A percentile compares a stretch with the other conserved stretches of the same genome.
Evolutionary conservation across 169 alveolate genomes (phyloP).

Genomic region (Neospora caninum): DNA sequence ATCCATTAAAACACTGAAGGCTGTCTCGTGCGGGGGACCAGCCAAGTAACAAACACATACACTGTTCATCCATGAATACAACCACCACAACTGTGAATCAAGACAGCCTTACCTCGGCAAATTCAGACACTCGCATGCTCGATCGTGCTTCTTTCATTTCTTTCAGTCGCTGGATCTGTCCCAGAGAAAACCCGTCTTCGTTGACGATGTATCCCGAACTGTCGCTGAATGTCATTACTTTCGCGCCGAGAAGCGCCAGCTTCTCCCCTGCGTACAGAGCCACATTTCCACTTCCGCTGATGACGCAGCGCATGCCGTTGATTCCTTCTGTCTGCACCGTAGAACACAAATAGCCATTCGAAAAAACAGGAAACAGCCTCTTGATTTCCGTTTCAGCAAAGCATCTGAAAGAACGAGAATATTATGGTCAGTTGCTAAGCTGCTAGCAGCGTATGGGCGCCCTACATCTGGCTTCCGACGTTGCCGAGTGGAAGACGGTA

Average conservation of each 20-base stretch:
- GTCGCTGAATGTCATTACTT: conserved; percentile 82
- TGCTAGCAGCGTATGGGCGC: no score
- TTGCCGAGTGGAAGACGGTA: no score
- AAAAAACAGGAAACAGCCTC: neutral
- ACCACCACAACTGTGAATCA: no score
- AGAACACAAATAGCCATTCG: neutral
- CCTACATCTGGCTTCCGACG: no score
- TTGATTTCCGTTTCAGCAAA: no score
- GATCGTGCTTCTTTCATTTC: conserved; percentile 72
- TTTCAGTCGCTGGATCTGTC: conserved; percentile 72
- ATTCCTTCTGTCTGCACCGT: conserved; percentile 51
- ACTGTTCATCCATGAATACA: no score
- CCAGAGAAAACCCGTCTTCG: conserved; percentile 79
- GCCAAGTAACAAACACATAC: no score
- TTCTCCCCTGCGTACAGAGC: conserved; percentile 85
- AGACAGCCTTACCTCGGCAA: conserved; percentile 60
- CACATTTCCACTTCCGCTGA: conserved; percentile 89
- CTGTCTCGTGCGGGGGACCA: no score
- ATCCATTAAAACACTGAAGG: no score
- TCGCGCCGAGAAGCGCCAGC: conserved; percentile 82
- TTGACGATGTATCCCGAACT: conserved; percentile 79
- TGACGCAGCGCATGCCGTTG: conserved; percentile 77
- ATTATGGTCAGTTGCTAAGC: no score
- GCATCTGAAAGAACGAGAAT: no score
- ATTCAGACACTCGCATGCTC: conserved; percentile 74